Evolutionary conservation across 169 alveolate genomes (phyloP), one percentile per base, ranked within the genome.

Genomic region (Theileria annulata): DNA sequence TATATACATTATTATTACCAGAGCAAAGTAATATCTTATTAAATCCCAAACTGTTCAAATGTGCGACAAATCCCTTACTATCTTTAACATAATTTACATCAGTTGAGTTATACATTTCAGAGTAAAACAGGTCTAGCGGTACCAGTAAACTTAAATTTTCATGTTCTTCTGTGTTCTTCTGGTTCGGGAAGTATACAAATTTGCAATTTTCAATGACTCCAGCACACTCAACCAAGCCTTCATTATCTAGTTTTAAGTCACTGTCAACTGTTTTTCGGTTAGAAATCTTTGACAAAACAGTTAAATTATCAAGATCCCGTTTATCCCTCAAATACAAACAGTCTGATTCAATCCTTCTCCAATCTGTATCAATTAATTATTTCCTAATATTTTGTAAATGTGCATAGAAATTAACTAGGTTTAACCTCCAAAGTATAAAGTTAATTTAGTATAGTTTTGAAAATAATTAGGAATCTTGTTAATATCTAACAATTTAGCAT

Each of bases 391-490:
- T 27, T 48, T 13, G 12, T 37, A 69, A 23, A 35, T 23, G 37
- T 56, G 75, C 56, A 72, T 1, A 21, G n/a, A n/a, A 72, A 6
- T 72, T 5, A 21, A 15, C 31, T 13, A 42, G 17, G 12, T 3
- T 67, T 13, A 6, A 72, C 79, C 71, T 58, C 79, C 79, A 15
- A 58, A 72, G 37, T 56, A 72, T 21, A 72, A 28, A n/a, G 79
- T 19, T 6, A 72, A 23, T 35, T 35, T 51, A 25, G 13, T 23
- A n/a, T 72, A 58, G 28, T 72, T 72, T 0, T 21, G 25, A 67
- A 49, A 72, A 19, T 72, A 30, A 25, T 58, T 42, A 25, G 79
- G 79, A 42, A 72, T 35, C 62, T 58, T 72, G 12, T 72, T 13
- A 31, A 72, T 60, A 67, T 6, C 56, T 6, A 72, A 42, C 51